phyloP scores from a whole-genome alignment of 768 basidiomycete species.

The Suillus alpinus region DNA sequence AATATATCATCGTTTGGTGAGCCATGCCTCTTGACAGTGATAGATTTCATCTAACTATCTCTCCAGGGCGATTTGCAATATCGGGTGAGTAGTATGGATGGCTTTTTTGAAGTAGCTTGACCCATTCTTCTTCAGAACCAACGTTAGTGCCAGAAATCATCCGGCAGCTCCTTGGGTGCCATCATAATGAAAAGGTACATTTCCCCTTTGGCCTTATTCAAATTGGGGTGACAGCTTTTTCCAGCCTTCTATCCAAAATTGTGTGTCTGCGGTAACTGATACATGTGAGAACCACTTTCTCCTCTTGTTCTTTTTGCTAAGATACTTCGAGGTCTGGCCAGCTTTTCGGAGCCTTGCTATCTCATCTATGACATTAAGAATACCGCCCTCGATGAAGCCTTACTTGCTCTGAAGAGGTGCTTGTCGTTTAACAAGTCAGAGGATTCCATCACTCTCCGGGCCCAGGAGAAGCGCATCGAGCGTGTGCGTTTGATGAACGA shows the following conservation, averaged over 20 bases:
- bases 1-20: conserved; percentile 61
- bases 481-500: conserved; percentile 43
- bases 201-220: not conserved
- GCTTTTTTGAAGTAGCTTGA: not conserved
- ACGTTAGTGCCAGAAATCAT: conserved; percentile 58
- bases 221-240: not conserved
- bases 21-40: conserved; percentile 3
- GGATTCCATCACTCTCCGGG: conserved; percentile 36
- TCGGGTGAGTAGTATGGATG: conserved; percentile 28
- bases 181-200: conserved; percentile 79
- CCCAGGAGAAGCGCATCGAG: conserved; percentile 42
- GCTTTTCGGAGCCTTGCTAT: conserved; percentile 59
- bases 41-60: conserved; percentile 6
- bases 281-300: conserved; percentile 44
- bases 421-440: conserved; percentile 33
- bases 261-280: conserved; percentile 64
- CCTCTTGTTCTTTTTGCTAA: not conserved
- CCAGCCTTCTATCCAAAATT: conserved; percentile 76
- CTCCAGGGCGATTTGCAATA: conserved; percentile 40
- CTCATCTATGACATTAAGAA: conserved; percentile 53
- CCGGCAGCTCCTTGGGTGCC: conserved; percentile 63
- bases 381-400: conserved; percentile 36
- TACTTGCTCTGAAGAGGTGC: conserved; percentile 35
- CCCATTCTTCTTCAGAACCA: conserved; percentile 46
- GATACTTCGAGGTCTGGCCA: conserved; percentile 45